Conservation (phyloP, 2,329 filamentous ascomycete genomes). For the Fusarium sp. region DNA sequence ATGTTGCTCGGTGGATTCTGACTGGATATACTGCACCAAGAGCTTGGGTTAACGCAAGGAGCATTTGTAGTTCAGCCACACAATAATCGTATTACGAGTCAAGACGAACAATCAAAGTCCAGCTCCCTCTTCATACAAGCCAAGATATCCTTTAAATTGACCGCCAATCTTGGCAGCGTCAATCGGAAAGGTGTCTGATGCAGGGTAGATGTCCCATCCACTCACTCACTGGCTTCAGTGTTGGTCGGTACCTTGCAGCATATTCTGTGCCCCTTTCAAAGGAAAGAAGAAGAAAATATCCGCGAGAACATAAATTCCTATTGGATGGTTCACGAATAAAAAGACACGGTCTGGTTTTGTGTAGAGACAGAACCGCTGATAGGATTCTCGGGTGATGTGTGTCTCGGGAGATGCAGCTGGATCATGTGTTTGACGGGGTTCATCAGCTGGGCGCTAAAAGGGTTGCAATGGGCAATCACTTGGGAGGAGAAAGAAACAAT, state of each 20-base stretch:
- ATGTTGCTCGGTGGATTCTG: neutral
- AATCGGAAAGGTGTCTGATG: neutral
- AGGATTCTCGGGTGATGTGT: conserved; percentile 1
- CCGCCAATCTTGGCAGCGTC: neutral
- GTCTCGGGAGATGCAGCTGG: conserved; percentile 17
- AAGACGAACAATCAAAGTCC: neutral
- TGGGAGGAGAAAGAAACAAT: neutral
- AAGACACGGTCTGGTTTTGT: neutral
- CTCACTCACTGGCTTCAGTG: neutral
- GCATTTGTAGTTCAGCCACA: neutral
- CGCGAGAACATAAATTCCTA: neutral
- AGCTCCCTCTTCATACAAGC: neutral
- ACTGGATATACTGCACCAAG: neutral
- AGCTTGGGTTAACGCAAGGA: neutral
- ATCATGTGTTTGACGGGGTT: neutral
- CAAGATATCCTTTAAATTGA: neutral
- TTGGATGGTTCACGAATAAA: neutral
- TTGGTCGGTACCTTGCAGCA: conserved; percentile 13
- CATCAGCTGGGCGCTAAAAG: neutral
- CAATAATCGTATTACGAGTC: neutral
- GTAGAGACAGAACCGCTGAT: neutral
- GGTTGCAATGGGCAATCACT: neutral
- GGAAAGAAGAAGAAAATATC: neutral
- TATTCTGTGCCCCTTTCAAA: neutral
- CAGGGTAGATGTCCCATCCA: conserved; percentile 11